phyloP scores from a whole-genome alignment of 1,284 basidiomycete genomes.

The Bjerkandera adusta region DNA sequence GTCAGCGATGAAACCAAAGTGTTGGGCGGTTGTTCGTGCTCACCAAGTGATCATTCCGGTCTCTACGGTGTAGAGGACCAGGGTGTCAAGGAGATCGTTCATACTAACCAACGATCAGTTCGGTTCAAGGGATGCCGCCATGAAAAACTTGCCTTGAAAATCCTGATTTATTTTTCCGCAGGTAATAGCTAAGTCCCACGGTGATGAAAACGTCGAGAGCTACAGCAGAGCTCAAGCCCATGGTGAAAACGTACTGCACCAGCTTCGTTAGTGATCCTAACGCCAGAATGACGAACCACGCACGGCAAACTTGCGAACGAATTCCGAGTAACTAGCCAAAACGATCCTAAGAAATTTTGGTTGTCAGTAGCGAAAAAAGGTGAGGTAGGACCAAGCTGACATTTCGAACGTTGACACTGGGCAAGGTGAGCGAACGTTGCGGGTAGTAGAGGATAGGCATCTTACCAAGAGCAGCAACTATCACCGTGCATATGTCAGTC shows the following conservation, averaged over 20 bases:
- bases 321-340: conserved; percentile 30
- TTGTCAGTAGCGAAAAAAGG: not conserved
- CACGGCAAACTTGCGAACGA: conserved; percentile 21
- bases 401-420: conserved; percentile 36
- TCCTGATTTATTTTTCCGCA: conserved; percentile 41
- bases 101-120: conserved; percentile 34
- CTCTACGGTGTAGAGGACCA: conserved; percentile 53
- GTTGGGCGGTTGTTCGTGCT: too few relatives aligned
- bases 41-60: conserved; percentile 51
- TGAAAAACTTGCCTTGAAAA: conserved; percentile 36
- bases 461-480: conserved; percentile 18
- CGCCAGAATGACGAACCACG: conserved; percentile 6
- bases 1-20: not conserved
- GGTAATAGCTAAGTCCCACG: conserved; percentile 42
- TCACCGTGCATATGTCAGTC: not conserved
- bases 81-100: conserved; percentile 44
- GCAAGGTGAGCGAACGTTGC: not conserved
- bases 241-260: conserved; percentile 54
- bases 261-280: not conserved
- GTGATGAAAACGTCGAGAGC: conserved; percentile 52
- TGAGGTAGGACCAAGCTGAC: conserved; percentile 27
- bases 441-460: not conserved
- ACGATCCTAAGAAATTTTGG: conserved; percentile 28
- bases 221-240: conserved; percentile 50
- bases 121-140: not conserved